These are phyloP conservation scores for Tricholoma flavovirens DNA, from an alignment of 768 basidiomycete species.

Conservation along the genomic window DNA sequence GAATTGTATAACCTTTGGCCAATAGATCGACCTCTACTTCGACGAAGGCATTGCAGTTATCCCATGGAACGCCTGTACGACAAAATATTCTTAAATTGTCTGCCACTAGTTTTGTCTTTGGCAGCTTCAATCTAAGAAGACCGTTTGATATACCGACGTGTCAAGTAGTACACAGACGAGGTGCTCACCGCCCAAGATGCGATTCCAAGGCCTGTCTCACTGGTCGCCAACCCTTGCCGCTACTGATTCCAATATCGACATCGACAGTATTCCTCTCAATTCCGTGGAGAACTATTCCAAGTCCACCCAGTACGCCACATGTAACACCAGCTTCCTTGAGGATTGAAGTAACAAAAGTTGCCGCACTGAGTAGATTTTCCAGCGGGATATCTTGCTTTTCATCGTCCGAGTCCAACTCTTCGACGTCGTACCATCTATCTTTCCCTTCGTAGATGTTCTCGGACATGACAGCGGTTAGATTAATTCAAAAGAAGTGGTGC, in stretches of 20 bases:
- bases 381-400: background rate
- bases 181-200: background rate
- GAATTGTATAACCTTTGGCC: background rate
- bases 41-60: background rate
- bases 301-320: background rate
- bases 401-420: background rate
- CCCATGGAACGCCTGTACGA: background rate
- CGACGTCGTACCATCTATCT: background rate
- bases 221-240: background rate
- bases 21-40: background rate
- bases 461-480: background rate
- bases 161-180: background rate
- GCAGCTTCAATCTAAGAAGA: background rate
- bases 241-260: background rate
- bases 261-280: background rate
- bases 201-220: background rate
- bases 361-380: background rate
- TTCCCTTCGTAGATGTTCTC: background rate
- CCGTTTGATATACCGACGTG: background rate
- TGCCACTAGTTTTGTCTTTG: background rate
- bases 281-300: background rate
- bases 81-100: background rate
- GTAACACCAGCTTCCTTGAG: background rate
- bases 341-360: background rate
- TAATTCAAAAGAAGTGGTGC: background rate